These are phyloP conservation scores for Aspergillus fructus DNA, from an alignment of 2,329 filamentous ascomycete species.

Conservation along the genomic window DNA sequence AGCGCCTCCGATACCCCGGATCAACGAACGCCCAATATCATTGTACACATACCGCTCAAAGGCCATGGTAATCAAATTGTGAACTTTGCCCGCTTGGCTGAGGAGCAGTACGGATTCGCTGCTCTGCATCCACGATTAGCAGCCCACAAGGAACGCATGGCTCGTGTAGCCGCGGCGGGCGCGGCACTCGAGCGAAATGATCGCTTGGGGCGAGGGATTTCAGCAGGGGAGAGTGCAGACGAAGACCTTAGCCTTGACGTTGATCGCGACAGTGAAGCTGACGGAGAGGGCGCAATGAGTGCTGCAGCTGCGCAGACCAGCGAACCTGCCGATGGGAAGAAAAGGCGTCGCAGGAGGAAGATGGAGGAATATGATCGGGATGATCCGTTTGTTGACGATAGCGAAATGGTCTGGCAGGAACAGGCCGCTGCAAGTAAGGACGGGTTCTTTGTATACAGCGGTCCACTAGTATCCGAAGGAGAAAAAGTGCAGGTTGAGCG, in stretches of 20 bases:
- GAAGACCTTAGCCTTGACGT: constrained; percentile 90
- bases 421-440: constrained; percentile 91
- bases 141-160: constrained; percentile 81
- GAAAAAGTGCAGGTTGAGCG: constrained; percentile 70
- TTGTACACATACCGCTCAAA: constrained; percentile 77
- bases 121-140: constrained; percentile 89
- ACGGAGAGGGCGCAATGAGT: constrained; percentile 45
- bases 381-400: constrained; percentile 78
- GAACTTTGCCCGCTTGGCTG: constrained; percentile 91
- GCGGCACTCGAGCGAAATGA: constrained; percentile 77
- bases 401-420: constrained; percentile 91
- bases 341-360: constrained; percentile 71
- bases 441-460: constrained; percentile 97
- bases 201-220: constrained; percentile 64
- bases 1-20: constrained; percentile 35
- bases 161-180: constrained; percentile 84
- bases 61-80: constrained; percentile 86
- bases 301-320: constrained; percentile 53
- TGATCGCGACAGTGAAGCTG: constrained; percentile 63
- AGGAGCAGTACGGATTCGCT: constrained; percentile 92
- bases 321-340: constrained; percentile 64
- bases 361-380: constrained; percentile 67
- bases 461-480: constrained; percentile 81
- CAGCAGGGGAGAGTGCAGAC: constrained; percentile 70
- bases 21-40: constrained; percentile 68